Evolutionary conservation across 2,329 filamentous ascomycete genomes (phyloP).

Genomic region (Colletotrichum sublineola): DNA sequence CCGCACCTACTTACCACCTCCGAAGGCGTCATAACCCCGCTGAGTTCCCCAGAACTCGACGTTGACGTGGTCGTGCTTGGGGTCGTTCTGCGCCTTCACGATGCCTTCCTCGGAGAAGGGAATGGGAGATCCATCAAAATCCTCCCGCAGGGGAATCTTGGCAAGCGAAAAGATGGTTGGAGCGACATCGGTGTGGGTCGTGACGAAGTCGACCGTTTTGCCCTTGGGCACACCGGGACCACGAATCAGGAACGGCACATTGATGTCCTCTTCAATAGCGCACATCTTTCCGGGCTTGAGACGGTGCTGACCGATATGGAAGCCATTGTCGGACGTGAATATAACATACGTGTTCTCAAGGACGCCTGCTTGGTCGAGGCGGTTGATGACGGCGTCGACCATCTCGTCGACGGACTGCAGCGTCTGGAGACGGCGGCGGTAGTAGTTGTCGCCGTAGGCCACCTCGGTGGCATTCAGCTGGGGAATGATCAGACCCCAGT

Average conservation of each 20-base stretch:
- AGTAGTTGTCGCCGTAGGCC: constrained; percentile 64
- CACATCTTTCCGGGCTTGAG: constrained; percentile 70
- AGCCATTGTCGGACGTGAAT: constrained; percentile 72
- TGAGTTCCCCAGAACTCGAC: constrained; percentile 68
- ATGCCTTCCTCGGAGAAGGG: constrained; percentile 50
- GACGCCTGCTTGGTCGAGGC: constrained; percentile 64
- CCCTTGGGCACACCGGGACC: constrained; percentile 65
- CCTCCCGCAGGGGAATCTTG: constrained; percentile 56
- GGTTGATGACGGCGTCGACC: constrained; percentile 60
- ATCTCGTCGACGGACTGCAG: constrained; percentile 70
- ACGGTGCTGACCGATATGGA: constrained; percentile 71
- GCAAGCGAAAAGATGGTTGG: constrained; percentile 68
- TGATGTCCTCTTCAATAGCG: constrained; percentile 71
- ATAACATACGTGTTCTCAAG: constrained; percentile 73
- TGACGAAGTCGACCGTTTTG: constrained; percentile 59
- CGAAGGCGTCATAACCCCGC: constrained; percentile 30
- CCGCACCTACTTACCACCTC: not conserved
- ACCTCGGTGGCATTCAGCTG: constrained; percentile 57
- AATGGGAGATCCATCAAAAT: constrained; percentile 71
- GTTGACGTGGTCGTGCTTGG: constrained; percentile 66
- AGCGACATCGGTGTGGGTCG: constrained; percentile 73
- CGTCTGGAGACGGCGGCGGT: constrained; percentile 63
- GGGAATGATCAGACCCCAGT: constrained; percentile 60
- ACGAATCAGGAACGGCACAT: constrained; percentile 68
- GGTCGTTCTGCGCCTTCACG: constrained; percentile 42